These are phyloP conservation scores for Allantophomopsis cytisporea DNA, from an alignment of 2,329 filamentous ascomycete species.

Conservation along the genomic window DNA sequence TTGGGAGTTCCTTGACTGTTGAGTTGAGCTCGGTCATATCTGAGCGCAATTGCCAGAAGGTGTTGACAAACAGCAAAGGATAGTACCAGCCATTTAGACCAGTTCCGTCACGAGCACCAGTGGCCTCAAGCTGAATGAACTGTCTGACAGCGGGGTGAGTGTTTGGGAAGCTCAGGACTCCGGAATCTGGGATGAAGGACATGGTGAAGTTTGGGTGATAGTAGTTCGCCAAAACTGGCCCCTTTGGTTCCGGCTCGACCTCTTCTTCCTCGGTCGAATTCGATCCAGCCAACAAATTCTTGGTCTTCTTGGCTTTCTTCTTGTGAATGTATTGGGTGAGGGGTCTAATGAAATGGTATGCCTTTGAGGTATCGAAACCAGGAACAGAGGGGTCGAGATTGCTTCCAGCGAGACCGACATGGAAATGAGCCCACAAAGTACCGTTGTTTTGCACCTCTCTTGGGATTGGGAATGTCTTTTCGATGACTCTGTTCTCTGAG, in stretches of 20 bases:
- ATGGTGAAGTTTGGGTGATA: conserved; percentile 94
- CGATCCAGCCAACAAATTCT: conserved; percentile 57
- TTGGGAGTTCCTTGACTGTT: conserved; percentile 67
- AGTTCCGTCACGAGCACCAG: conserved; percentile 66
- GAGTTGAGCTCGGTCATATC: conserved; percentile 90
- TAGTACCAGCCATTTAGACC: conserved; percentile 92
- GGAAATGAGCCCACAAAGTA: conserved; percentile 91
- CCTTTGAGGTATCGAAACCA: conserved; percentile 59
- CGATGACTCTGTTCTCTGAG: conserved; percentile 63
- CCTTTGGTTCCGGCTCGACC: conserved; percentile 33
- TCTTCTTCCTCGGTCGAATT: conserved; percentile 36
- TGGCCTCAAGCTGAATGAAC: conserved; percentile 67
- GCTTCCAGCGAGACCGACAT: conserved; percentile 63
- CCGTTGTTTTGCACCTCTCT: conserved; percentile 76
- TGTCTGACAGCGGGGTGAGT: conserved; percentile 64
- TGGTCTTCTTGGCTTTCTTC: conserved; percentile 80
- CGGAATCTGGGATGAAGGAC: conserved; percentile 71
- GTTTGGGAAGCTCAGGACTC: conserved; percentile 50
- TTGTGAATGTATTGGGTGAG: conserved; percentile 82
- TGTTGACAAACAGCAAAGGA: conserved; percentile 84
- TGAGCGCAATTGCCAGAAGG: conserved; percentile 87
- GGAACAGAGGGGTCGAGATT: conserved; percentile 62
- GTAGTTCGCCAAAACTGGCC: conserved; percentile 67
- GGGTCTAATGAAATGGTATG: conserved; percentile 74
- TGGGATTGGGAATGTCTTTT: conserved; percentile 68